Base-by-base conservation (phyloP, 495 filamentous ascomycete genomes). In the Neurospora sp. region DNA sequence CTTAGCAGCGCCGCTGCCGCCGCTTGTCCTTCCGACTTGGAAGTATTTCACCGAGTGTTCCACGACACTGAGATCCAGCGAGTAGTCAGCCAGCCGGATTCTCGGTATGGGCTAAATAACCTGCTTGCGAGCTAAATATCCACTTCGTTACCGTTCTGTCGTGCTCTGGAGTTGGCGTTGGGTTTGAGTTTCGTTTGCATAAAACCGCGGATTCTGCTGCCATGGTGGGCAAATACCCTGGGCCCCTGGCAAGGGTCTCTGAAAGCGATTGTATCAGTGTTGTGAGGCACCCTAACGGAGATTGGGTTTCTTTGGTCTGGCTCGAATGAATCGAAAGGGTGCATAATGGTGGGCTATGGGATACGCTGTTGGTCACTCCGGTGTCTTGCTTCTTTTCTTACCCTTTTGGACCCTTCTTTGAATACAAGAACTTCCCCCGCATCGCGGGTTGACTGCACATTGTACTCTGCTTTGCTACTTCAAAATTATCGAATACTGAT, bases 1-100 rank as follows among this genome's bases (percentile, higher is more conserved):
- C 71, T 75, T 54, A 73, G 77, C 70, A 69, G 76, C 71, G 69
- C 70, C 34, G 70, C 79, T 3, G 48, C 72, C 13, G 69, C 71
- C 19, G 71, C 76, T 36, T 74, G 73, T 6, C 82, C 80, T n/a
- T 82, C 80, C 38, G 85, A 87, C 74, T 81, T 80, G 37, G 78
- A 83, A 34, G 83, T 85, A 43, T 87, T 87, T 73, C 73, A 76
- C 10, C 75, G 74, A 19, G 81, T 85, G 28, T 87, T 87, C 69
- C 72, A 81, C 74, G 48, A 75, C 38, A 72, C 38, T 38, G 84
- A 84, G 78, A 82, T 87, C 69, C 80, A 82, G 43, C 71, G 78
- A 21, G 78, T 83, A 39, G 75, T 84, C 31, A 79, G 78, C 48
- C 81, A 82, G 66, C 84, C 83, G 19, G 84, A 87, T 72, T 83